Evolutionary conservation across 768 basidiomycete genomes (phyloP).

Genomic region (Naematelia aurantialba): DNA sequence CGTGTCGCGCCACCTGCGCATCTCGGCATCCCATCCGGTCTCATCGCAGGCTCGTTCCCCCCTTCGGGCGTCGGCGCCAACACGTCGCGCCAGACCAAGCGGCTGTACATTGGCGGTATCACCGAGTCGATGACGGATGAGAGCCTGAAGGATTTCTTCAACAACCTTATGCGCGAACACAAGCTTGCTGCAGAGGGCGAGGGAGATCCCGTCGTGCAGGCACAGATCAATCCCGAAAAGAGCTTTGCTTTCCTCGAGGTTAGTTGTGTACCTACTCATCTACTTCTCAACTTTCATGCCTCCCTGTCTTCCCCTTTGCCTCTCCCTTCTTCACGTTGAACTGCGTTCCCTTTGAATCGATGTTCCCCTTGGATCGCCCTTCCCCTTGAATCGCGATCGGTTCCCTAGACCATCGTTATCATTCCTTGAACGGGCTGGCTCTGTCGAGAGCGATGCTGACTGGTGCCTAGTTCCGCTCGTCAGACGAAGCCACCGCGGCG

Average conservation of each 20-base stretch:
- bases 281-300: background rate
- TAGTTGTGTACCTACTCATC: too few relatives aligned
- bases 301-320: background rate
- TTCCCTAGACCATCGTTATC: too few relatives aligned
- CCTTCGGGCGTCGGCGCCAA: slow-evolving; percentile 31
- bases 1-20: slow-evolving; percentile 95
- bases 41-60: slow-evolving; percentile 42
- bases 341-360: too few relatives aligned
- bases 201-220: slow-evolving; percentile 88
- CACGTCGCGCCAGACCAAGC: slow-evolving; percentile 71
- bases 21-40: slow-evolving; percentile 64
- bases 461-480: slow-evolving; percentile 94
- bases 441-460: slow-evolving; percentile 2
- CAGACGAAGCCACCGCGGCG: slow-evolving; percentile 92
- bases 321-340: too few relatives aligned
- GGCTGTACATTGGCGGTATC: slow-evolving; percentile 95
- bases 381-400: too few relatives aligned
- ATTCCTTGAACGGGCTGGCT: too few relatives aligned
- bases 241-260: slow-evolving; percentile 99
- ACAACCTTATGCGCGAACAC: slow-evolving; percentile 82
- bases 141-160: slow-evolving; percentile 90
- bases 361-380: too few relatives aligned
- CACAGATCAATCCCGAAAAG: slow-evolving; percentile 97
- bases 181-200: slow-evolving; percentile 43
- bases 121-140: slow-evolving; percentile 91